Percentiles rank a stretch among this genome's conserved stretches.
These are phyloP conservation scores for Tieghemiomyces parasiticus DNA, from an alignment of 192 early-diverging fungal species.

Conservation along the genomic window DNA sequence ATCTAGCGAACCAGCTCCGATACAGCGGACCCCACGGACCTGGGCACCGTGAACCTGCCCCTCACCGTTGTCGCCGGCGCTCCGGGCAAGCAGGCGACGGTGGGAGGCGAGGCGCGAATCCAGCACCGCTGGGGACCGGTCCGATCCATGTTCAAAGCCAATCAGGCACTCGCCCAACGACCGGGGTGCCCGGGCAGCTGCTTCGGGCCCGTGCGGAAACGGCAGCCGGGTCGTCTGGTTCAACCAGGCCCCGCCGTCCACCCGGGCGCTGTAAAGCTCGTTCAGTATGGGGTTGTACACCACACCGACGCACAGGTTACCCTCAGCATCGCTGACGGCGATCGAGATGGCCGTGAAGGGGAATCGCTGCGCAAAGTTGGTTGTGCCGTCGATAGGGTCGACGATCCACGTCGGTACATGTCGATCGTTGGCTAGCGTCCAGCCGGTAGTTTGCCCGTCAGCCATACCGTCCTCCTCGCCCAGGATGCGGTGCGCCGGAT, in stretches of 20 bases:
- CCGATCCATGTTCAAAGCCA: conserved; percentile 73
- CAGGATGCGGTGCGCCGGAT: conserved; percentile 63
- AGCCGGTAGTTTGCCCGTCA: too few relatives aligned
- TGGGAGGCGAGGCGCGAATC: conserved; percentile 52
- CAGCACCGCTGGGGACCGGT: conserved; percentile 38
- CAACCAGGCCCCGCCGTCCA: conserved; percentile 50
- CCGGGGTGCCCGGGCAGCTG: too few relatives aligned
- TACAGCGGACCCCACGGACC: conserved; percentile 55
- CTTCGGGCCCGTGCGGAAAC: conserved; percentile 32
- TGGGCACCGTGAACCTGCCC: conserved; percentile 32
- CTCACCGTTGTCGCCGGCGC: conserved; percentile 18
- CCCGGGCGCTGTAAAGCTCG: conserved; percentile 45
- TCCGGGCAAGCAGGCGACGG: conserved; percentile 38
- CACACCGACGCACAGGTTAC: conserved; percentile 69
- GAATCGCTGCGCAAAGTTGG: conserved; percentile 68
- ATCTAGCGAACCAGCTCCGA: conserved; percentile 65
- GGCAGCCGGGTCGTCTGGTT: conserved; percentile 40
- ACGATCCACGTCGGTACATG: conserved; percentile 91
- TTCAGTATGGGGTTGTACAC: conserved; percentile 82
- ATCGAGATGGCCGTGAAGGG: conserved; percentile 83
- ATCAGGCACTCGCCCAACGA: conserved; percentile 60
- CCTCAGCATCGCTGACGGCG: conserved; percentile 56
- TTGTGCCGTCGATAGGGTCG: conserved; percentile 74
- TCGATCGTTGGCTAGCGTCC: conserved; percentile 40
- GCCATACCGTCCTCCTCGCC: conserved; percentile 79